These are phyloP conservation scores for Tricholoma sp. DNA, from an alignment of 768 basidiomycete genomes.

Conservation along the genomic window DNA sequence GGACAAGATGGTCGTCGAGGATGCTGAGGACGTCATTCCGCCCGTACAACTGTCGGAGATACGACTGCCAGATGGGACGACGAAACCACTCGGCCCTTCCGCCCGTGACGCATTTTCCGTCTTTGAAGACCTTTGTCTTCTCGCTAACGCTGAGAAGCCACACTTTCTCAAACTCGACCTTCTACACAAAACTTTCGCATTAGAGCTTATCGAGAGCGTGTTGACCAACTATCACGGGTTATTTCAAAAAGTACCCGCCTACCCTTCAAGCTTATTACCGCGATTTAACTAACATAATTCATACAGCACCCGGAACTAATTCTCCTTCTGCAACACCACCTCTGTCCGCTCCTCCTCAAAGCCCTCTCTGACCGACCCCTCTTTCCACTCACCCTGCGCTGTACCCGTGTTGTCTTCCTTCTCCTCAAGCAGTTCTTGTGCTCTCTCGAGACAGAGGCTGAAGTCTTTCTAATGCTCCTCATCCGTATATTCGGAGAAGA, in stretches of 20 bases:
- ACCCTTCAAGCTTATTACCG: conserved; percentile 1
- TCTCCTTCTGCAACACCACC: conserved; percentile 81
- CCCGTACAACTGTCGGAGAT: conserved; percentile 35
- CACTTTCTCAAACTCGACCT: conserved; percentile 76
- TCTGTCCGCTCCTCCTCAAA: conserved; percentile 86
- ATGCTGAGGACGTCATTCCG: conserved; percentile 39
- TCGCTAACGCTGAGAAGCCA: conserved; percentile 79
- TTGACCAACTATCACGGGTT: conserved; percentile 87
- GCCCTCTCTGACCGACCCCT: conserved; percentile 74
- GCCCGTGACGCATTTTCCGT: conserved; percentile 82
- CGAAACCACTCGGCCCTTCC: conserved; percentile 61
- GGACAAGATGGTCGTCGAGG: conserved; percentile 86
- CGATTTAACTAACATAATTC: conserved; percentile 2
- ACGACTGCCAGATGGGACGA: conserved; percentile 63
- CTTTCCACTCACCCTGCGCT: conserved; percentile 86
- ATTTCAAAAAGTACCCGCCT: conserved; percentile 61
- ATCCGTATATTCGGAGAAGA: conserved; percentile 63
- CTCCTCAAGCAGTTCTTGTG: conserved; percentile 86
- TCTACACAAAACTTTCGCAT: conserved; percentile 87
- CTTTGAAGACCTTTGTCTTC: conserved; percentile 88
- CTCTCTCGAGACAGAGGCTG: conserved; percentile 77
- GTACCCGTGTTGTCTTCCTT: conserved; percentile 90
- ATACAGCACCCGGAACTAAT: conserved; percentile 75
- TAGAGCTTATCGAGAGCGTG: conserved; percentile 97
- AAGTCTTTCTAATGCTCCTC: conserved; percentile 77